Evolutionary conservation across 2,329 filamentous ascomycete genomes (phyloP).

Genomic region (Aspergillus sp.): DNA sequence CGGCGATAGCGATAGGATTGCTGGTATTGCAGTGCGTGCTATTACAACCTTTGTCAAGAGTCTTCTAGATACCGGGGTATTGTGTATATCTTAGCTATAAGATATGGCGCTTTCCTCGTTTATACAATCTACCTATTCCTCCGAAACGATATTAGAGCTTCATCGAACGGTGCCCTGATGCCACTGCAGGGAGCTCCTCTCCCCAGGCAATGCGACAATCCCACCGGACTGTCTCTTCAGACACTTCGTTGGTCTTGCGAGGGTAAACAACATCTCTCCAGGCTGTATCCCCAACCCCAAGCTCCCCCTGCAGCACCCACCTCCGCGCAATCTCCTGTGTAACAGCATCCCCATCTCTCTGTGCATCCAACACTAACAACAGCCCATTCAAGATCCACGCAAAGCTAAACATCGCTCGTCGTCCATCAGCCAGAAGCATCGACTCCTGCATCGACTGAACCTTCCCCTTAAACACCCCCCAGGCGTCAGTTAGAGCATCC

Average conservation of each 20-base stretch:
- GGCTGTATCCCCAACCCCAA: slow-evolving; percentile 14
- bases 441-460: neutral
- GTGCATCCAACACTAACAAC: slow-evolving; percentile 40
- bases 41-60: no score
- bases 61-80: no score
- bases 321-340: slow-evolving; percentile 36
- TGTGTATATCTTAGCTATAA: no score
- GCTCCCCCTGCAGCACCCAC: slow-evolving; percentile 33
- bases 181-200: slow-evolving; percentile 4
- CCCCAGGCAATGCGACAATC: slow-evolving; percentile 28
- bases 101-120: no score
- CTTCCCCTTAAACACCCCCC: neutral
- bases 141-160: neutral
- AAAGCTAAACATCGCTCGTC: slow-evolving; percentile 34
- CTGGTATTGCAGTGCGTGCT: no score
- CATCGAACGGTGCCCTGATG: slow-evolving; percentile 8
- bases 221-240: slow-evolving; percentile 23
- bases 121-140: neutral
- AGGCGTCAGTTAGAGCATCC: neutral
- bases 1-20: no score
- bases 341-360: slow-evolving; percentile 30
- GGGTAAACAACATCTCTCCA: slow-evolving; percentile 24
- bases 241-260: neutral
- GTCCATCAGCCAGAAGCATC: slow-evolving; percentile 24
- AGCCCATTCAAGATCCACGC: slow-evolving; percentile 37